Evolutionary conservation across 2,329 filamentous ascomycete genomes (phyloP), one percentile per base, ranked within the genome.

Genomic region (Fusarium praegraminearum): DNA sequence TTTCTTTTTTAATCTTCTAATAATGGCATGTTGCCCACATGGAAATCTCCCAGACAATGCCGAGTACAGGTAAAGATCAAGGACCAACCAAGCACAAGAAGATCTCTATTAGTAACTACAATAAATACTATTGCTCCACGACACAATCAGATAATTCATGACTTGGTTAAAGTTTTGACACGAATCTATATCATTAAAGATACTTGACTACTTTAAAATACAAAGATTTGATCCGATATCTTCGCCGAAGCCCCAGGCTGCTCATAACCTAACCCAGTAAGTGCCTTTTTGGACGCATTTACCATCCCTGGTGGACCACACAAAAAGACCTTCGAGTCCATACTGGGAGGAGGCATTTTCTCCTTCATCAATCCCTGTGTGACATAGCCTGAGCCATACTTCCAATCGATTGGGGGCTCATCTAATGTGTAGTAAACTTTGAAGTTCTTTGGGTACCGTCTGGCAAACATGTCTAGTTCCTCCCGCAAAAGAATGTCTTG

Each of bases 291-390:
- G 12, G 83, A 81, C 0, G 86, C 86, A 38, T 84, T 84, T 0
- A 90, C 79, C 86, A 90, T 87, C 0, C 83, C 84, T 0, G 88
- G 88, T 0, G 88, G 88, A 0, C 89, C 89, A 72, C 88, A 90
- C 3, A 90, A 75, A 77, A 89, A 79, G 3, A 88, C 73, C 73
- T 87, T 89, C 1, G 82, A 81, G 11, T 86, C 83, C 0, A 71
- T 30, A 0, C 76, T 79, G 0, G 86, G 76, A 0, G 71, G 67
- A 1, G 87, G 86, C 26, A 90, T 77, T n/a, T 74, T 79, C 60
- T 86, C 79, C 50, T 53, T 44, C 70, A 90, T 82, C 43, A 88
- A 70, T 0, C 85, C 81, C 28, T 79, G 78, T 0, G 82, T 88
- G 0, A 90, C 82, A 65, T 81, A 86, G 0, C 87, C 88, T 0